Evolutionary conservation across 768 basidiomycete genomes (phyloP).

Genomic region (Flagelloscypha sp.): DNA sequence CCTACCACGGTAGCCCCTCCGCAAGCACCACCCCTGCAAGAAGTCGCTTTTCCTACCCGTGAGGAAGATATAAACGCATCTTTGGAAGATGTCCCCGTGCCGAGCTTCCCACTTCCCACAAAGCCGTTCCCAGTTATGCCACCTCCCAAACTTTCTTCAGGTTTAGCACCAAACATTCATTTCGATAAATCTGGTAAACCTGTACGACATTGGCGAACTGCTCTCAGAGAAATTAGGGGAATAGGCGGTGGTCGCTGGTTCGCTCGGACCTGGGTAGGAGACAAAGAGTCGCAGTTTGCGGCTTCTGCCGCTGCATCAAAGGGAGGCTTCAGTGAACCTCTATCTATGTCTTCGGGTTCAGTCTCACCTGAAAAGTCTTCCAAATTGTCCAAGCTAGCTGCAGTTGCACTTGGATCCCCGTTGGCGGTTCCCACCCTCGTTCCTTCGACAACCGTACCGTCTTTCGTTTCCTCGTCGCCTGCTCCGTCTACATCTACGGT

Average conservation of each 20-base stretch:
- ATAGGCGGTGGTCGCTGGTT: conserved; percentile 84
- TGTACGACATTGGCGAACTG: conserved; percentile 65
- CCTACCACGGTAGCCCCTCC: conserved; percentile 15
- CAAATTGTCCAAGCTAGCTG: no score
- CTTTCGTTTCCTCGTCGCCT: no score
- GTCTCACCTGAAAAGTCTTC: no score
- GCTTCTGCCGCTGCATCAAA: conserved; percentile 22
- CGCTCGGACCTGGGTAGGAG: conserved; percentile 73
- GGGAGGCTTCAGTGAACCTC: conserved; percentile 13
- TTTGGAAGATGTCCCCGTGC: conserved; percentile 56
- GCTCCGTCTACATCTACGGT: no score
- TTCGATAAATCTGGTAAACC: conserved; percentile 57
- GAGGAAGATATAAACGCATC: conserved; percentile 40
- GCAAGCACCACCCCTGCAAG: conserved; percentile 11
- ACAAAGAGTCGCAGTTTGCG: conserved; percentile 66
- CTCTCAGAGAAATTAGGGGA: conserved; percentile 70
- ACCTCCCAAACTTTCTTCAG: conserved; percentile 65
- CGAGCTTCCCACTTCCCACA: conserved; percentile 71
- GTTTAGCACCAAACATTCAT: conserved; percentile 58
- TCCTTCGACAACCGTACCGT: no score
- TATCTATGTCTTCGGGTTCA: neutral
- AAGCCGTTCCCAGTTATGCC: conserved; percentile 79
- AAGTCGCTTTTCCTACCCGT: conserved; percentile 15
- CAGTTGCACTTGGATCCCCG: no score
- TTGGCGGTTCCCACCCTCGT: no score